These are phyloP conservation scores for Lactifluus echinatus DNA, from an alignment of 768 basidiomycete species.

Conservation along the genomic window DNA sequence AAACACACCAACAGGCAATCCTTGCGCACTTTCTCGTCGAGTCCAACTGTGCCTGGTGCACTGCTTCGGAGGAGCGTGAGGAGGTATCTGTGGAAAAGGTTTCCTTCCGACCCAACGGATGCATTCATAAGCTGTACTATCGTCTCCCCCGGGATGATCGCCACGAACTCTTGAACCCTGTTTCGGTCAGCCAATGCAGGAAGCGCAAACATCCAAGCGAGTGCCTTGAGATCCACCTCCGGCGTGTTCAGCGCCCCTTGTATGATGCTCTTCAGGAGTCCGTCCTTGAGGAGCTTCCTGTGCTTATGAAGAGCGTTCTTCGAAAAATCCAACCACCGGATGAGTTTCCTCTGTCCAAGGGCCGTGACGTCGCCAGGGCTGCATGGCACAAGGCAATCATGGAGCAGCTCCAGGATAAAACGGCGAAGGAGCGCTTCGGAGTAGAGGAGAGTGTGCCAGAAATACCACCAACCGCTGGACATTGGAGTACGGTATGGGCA, in stretches of 20 bases:
- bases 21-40: neutral
- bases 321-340: neutral
- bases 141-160: neutral
- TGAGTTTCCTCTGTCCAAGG: neutral
- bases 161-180: slow-evolving; percentile 1
- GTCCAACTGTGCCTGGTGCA: neutral
- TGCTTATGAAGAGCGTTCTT: neutral
- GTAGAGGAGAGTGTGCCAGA: neutral
- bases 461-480: neutral
- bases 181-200: slow-evolving; percentile 1
- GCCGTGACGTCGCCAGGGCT: neutral
- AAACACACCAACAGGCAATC: slow-evolving; percentile 2
- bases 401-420: neutral
- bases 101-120: neutral
- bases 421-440: neutral
- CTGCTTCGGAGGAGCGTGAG: slow-evolving; percentile 7
- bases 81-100: neutral
- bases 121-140: neutral
- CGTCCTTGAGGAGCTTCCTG: neutral
- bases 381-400: slow-evolving; percentile 1
- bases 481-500: slow-evolving; percentile 22
- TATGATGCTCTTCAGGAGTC: neutral
- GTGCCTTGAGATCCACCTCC: neutral
- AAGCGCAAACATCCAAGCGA: neutral
- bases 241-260: neutral